These are phyloP conservation scores for Colletotrichum abscissum DNA, from an alignment of 2,329 filamentous ascomycete genomes.

Conservation along the genomic window DNA sequence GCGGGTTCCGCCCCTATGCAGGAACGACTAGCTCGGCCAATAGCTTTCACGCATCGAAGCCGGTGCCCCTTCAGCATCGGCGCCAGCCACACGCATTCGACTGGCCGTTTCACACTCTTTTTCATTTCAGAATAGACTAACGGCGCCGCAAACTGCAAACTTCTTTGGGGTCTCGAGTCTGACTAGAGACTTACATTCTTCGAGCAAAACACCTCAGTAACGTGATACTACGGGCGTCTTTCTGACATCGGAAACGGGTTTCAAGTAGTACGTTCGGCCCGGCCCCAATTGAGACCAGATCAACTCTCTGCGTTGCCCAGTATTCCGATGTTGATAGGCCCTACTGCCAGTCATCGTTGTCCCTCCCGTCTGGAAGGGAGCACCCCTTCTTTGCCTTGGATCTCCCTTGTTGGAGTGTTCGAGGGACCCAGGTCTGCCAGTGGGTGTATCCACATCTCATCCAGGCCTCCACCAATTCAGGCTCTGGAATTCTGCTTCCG, in stretches of 20 bases:
- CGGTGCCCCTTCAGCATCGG: neutral
- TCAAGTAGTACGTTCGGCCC: slow-evolving; percentile 1
- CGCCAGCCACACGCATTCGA: neutral
- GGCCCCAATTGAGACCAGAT: slow-evolving; percentile 9
- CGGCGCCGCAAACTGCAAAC: slow-evolving; percentile 10
- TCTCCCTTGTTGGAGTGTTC: slow-evolving; percentile 12
- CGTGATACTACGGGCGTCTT: neutral
- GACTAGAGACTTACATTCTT: neutral
- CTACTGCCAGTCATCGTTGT: slow-evolving; percentile 21
- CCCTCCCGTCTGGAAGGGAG: neutral
- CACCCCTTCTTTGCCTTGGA: slow-evolving; percentile 3
- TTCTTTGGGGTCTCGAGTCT: neutral
- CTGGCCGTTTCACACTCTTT: neutral
- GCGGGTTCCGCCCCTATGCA: slow-evolving; percentile 30
- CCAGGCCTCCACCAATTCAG: slow-evolving; percentile 5
- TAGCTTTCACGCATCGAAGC: neutral
- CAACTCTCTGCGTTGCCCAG: neutral
- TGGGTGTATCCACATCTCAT: slow-evolving; percentile 16
- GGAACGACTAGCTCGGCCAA: slow-evolving; percentile 27
- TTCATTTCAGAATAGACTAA: neutral
- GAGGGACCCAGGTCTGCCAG: slow-evolving; percentile 1
- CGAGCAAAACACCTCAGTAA: neutral
- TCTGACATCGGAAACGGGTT: neutral
- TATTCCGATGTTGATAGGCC: neutral
- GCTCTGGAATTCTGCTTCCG: slow-evolving; percentile 19